Conservation (phyloP, 1,139 yeast genomes). For the Geotrichum histeridarum region DNA sequence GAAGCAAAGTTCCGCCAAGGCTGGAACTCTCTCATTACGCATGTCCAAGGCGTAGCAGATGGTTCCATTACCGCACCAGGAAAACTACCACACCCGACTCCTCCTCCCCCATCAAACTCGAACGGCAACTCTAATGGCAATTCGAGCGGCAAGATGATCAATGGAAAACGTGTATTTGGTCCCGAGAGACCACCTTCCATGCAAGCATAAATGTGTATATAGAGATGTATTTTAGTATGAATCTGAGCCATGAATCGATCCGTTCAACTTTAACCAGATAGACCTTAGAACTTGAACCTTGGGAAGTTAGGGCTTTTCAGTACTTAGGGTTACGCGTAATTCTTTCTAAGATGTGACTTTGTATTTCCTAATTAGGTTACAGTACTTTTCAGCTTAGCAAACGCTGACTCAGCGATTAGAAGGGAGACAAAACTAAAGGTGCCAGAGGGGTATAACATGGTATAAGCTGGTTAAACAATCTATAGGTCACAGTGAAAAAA, state of each 20-base stretch:
- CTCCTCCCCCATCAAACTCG: background rate
- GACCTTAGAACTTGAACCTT: no score
- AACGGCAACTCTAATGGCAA: background rate
- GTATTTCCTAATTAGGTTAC: no score
- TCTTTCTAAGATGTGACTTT: no score
- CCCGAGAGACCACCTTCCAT: conserved; percentile 26
- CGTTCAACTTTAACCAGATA: no score
- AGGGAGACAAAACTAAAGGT: no score
- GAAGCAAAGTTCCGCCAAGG: conserved; percentile 6
- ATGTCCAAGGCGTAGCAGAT: conserved; percentile 3
- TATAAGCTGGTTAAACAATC: background rate
- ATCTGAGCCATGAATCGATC: no score
- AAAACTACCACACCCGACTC: background rate
- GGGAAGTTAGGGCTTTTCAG: no score
- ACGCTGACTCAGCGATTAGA: background rate
- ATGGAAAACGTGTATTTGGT: conserved; percentile 23
- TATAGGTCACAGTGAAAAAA: background rate
- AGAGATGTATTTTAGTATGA: no score
- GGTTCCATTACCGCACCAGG: background rate
- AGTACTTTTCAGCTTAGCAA: no score
- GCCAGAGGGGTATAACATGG: background rate
- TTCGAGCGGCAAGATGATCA: conserved; percentile 4
- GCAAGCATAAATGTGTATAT: background rate
- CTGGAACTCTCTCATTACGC: conserved; percentile 10
- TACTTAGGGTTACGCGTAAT: no score